Percentiles rank a stretch among this genome's conserved stretches.
These are phyloP conservation scores for Venturia oleaginea DNA, from an alignment of 2,329 filamentous ascomycete species.

Conservation along the genomic window DNA sequence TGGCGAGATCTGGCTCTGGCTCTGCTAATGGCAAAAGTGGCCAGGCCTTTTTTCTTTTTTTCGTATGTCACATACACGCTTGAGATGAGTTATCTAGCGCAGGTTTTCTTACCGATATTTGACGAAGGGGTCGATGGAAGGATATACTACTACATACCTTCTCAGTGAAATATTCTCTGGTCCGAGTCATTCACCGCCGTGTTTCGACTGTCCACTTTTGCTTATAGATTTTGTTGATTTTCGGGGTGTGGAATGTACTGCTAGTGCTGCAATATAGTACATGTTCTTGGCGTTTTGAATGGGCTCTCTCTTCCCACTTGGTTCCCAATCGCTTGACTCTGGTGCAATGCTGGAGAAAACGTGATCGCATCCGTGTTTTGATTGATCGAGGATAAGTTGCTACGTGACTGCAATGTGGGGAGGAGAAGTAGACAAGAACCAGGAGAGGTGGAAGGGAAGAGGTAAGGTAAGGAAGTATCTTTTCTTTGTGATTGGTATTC, in stretches of 20 bases:
- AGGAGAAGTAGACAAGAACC: too few species aligned
- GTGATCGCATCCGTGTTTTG: too few species aligned
- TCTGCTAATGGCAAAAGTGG: neutral
- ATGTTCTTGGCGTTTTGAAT: neutral
- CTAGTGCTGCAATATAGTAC: neutral
- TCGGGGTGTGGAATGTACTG: neutral
- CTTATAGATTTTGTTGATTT: constrained; percentile 1
- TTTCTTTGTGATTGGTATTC: too few species aligned
- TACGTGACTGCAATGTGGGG: too few species aligned
- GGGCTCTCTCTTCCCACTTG: too few species aligned
- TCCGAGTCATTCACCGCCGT: neutral
- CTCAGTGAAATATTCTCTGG: neutral
- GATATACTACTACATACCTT: neutral
- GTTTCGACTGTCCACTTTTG: neutral
- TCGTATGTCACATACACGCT: neutral
- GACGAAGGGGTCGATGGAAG: neutral
- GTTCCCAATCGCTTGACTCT: too few species aligned
- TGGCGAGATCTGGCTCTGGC: neutral
- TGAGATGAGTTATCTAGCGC: neutral
- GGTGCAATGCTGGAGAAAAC: too few species aligned
- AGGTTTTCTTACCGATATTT: neutral
- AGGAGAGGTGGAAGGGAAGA: too few species aligned
- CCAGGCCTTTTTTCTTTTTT: neutral
- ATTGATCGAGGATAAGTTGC: too few species aligned
- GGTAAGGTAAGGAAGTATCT: too few species aligned